These are phyloP conservation scores for Amanita molliuscula DNA, from an alignment of 768 basidiomycete genomes.

Conservation along the genomic window DNA sequence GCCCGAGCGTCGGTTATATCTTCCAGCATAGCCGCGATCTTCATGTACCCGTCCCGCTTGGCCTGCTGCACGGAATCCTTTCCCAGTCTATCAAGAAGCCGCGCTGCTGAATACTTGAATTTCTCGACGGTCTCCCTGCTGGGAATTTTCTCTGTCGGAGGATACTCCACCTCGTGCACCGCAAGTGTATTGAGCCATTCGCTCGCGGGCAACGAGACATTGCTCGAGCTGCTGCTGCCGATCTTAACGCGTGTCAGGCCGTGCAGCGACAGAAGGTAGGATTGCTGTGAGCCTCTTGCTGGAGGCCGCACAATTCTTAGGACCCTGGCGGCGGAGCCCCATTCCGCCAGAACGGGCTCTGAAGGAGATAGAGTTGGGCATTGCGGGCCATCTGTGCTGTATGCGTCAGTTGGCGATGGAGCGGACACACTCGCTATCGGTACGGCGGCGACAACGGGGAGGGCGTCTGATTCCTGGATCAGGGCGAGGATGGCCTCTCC, in stretches of 20 bases:
- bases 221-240: slow-evolving; percentile 22
- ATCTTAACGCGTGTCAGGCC: slow-evolving; percentile 62
- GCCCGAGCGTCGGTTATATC: slow-evolving; percentile 55
- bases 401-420: slow-evolving; percentile 10
- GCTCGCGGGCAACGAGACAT: slow-evolving; percentile 17
- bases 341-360: slow-evolving; percentile 32
- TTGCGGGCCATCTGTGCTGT: neutral
- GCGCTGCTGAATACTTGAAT: slow-evolving; percentile 60
- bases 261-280: slow-evolving; percentile 62
- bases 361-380: neutral
- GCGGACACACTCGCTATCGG: slow-evolving; percentile 23
- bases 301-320: slow-evolving; percentile 59
- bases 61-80: slow-evolving; percentile 36
- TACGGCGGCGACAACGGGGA: slow-evolving; percentile 61
- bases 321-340: slow-evolving; percentile 65
- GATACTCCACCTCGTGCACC: slow-evolving; percentile 37
- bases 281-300: slow-evolving; percentile 40
- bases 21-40: slow-evolving; percentile 63
- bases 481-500: slow-evolving; percentile 59
- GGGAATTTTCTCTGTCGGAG: slow-evolving; percentile 34
- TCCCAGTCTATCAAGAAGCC: slow-evolving; percentile 57
- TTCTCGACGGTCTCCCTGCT: slow-evolving; percentile 45
- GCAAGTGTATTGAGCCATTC: slow-evolving; percentile 21
- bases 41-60: slow-evolving; percentile 57
- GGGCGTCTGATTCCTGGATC: slow-evolving; percentile 57